Evolutionary conservation across 495 filamentous ascomycete species (phyloP).

Genomic region (Penicillium crystallinum): DNA sequence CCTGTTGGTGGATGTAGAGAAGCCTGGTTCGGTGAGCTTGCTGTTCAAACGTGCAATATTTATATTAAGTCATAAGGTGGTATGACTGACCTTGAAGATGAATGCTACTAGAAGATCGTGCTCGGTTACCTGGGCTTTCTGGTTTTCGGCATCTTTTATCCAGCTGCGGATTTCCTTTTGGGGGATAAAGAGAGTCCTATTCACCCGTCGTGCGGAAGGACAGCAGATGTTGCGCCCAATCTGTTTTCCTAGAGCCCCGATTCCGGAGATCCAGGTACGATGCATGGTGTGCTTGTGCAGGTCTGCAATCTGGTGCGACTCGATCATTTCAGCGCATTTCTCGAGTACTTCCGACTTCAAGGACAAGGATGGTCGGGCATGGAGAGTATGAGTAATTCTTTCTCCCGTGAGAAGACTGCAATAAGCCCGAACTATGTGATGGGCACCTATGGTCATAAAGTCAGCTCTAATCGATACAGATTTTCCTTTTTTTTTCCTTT

Average conservation of each 20-base stretch:
- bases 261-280: background rate
- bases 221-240: conserved; percentile 1
- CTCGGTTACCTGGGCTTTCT: background rate
- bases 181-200: background rate
- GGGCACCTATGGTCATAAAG: background rate
- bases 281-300: background rate
- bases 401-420: conserved; percentile 3
- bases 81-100: background rate
- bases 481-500: too few species aligned
- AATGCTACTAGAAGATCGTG: conserved; percentile 1
- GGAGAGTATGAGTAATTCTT: background rate
- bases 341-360: conserved; percentile 5
- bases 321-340: conserved; percentile 3
- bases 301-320: conserved; percentile 1
- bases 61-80: background rate
- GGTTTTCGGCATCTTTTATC: background rate
- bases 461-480: background rate
- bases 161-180: background rate
- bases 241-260: conserved; percentile 1
- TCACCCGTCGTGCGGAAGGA: background rate
- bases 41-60: too few species aligned
- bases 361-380: conserved; percentile 1
- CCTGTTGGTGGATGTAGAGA: background rate
- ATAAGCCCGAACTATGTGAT: conserved; percentile 5
- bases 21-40: background rate